Conservation (phyloP, 2,329 filamentous ascomycete species). For the Aquanectria penicillioides region DNA sequence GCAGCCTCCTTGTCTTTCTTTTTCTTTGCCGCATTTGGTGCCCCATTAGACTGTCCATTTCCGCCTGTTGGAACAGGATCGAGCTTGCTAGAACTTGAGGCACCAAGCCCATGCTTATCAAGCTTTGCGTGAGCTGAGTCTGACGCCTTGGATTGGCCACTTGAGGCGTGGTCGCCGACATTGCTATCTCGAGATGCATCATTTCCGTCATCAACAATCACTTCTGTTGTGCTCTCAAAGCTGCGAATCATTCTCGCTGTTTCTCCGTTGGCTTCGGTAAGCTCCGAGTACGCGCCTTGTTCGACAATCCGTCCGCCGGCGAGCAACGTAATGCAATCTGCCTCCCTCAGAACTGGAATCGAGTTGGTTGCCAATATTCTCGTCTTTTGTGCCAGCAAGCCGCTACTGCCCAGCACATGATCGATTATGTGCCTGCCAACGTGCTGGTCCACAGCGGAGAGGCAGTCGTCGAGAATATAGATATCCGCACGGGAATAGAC, state of each 20-base stretch:
- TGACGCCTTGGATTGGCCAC: too few relatives aligned
- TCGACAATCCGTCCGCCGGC: neutral
- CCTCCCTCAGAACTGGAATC: neutral
- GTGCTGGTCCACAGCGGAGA: slow-evolving; percentile 3
- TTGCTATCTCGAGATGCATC: neutral
- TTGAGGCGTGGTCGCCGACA: neutral
- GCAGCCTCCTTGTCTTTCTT: neutral
- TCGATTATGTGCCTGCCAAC: slow-evolving; percentile 5
- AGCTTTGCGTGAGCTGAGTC: neutral
- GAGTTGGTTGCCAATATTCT: slow-evolving; percentile 2
- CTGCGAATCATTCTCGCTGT: neutral
- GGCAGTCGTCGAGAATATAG: neutral
- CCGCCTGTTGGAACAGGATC: too few relatives aligned
- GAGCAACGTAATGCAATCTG: neutral
- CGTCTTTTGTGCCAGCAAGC: neutral
- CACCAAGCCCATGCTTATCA: neutral
- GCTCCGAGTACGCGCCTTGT: neutral
- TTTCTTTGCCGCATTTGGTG: neutral
- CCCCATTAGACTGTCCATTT: neutral
- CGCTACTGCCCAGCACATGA: neutral
- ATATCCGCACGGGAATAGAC: slow-evolving; percentile 1
- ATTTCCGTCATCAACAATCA: neutral
- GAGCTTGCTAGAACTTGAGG: neutral
- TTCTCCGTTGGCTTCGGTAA: neutral
- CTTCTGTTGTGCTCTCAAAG: neutral